These are phyloP conservation scores for Primulina huaijiensis DNA, from an alignment of 257 asterid genomes.

Conservation along the genomic window DNA sequence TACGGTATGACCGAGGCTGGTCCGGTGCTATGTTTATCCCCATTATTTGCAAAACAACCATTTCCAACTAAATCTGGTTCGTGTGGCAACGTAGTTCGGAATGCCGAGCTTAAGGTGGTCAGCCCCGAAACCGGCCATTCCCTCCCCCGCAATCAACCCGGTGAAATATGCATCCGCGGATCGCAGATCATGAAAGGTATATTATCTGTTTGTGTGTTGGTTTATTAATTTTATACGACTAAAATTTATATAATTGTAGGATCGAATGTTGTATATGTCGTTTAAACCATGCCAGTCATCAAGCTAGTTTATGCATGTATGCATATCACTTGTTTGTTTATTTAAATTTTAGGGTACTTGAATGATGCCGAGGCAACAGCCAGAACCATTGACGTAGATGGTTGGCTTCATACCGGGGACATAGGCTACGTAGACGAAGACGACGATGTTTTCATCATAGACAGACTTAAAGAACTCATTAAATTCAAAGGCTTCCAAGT, in stretches of 20 bases:
- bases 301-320: too few species aligned
- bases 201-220: too few species aligned
- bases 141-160: conserved; percentile 67
- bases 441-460: conserved; percentile 54
- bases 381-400: conserved; percentile 77
- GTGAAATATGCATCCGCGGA: conserved; percentile 89
- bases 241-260: too few species aligned
- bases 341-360: conserved; percentile 44
- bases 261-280: too few species aligned
- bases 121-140: conserved; percentile 82
- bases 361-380: conserved; percentile 82
- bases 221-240: too few species aligned
- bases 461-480: conserved; percentile 79
- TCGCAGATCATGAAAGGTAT: conserved; percentile 79
- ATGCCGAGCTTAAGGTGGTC: conserved; percentile 80
- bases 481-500: conserved; percentile 94
- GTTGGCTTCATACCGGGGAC: conserved; percentile 95
- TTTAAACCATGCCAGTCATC: too few species aligned
- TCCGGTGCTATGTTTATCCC: conserved; percentile 76
- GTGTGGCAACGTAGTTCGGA: conserved; percentile 84
- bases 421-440: conserved; percentile 58
- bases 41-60: conserved; percentile 64
- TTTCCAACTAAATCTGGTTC: conserved; percentile 71
- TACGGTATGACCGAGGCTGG: conserved; percentile 98
- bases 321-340: too few species aligned